Conservation (phyloP, 179 eudicot genomes). For the Spergularia azorica region DNA sequence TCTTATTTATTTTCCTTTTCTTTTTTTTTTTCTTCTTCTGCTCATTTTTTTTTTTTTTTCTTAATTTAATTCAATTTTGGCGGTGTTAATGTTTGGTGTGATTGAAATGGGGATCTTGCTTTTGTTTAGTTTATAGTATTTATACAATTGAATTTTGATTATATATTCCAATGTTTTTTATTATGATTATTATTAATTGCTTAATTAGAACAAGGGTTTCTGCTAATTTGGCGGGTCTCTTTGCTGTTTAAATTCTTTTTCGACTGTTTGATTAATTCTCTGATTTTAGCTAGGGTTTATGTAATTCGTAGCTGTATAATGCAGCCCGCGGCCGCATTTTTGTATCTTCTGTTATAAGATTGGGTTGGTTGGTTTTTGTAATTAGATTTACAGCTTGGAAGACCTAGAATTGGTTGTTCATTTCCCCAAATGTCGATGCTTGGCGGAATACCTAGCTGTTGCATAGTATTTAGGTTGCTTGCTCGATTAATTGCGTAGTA, state of each 20-base stretch:
- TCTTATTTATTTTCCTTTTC: background rate
- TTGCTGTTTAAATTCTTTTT: background rate
- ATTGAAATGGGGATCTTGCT: slow-evolving; percentile 11
- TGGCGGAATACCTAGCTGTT: background rate
- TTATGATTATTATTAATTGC: background rate
- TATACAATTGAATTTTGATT: background rate
- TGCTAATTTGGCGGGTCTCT: slow-evolving; percentile 10
- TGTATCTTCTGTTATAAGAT: background rate
- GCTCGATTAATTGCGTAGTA: slow-evolving; percentile 2
- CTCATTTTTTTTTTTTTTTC: background rate
- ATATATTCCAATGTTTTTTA: background rate
- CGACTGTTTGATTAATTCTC: background rate
- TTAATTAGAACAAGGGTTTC: slow-evolving; percentile 6
- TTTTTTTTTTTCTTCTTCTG: background rate
- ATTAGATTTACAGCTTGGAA: background rate
- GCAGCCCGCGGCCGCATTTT: background rate
- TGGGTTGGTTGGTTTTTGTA: background rate
- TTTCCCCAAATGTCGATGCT: background rate
- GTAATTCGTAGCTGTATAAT: background rate
- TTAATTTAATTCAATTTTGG: background rate
- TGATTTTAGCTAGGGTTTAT: slow-evolving; percentile 9
- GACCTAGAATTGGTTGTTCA: slow-evolving; percentile 1
- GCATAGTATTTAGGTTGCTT: background rate
- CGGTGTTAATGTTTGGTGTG: background rate
- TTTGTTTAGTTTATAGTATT: background rate